A percentile compares a stretch with the other conserved stretches of the same genome.
Evolutionary conservation across 73 alveolate genomes (phyloP).

Genomic region (Paramecium sexaurelia): DNA sequence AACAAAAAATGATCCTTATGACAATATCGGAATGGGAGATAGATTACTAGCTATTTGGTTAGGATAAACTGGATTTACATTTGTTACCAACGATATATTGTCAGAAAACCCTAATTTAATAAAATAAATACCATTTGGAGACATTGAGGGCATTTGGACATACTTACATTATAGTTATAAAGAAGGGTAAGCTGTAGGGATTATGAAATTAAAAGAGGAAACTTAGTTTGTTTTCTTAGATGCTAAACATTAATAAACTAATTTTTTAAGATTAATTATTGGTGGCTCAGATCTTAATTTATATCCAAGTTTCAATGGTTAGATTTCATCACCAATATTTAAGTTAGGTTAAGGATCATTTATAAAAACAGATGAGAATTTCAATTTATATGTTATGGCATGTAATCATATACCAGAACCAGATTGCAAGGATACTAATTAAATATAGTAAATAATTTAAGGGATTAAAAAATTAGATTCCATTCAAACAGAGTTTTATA

Average conservation of each 20-base stretch:
- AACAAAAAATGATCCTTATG: conserved; percentile 42
- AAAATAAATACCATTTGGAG: background rate
- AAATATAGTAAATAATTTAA: background rate
- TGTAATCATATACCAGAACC: conserved; percentile 37
- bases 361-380: background rate
- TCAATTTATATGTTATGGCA: background rate
- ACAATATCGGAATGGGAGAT: conserved; percentile 22
- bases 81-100: background rate
- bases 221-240: background rate
- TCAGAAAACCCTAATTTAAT: conserved; percentile 1
- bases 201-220: background rate
- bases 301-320: conserved; percentile 49
- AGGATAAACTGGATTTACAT: conserved; percentile 12
- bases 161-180: conserved; percentile 24
- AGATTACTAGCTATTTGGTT: conserved; percentile 42
- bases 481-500: background rate
- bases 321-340: background rate
- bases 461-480: conserved; percentile 18
- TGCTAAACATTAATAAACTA: background rate
- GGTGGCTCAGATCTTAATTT: conserved; percentile 15
- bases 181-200: conserved; percentile 10
- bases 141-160: conserved; percentile 52
- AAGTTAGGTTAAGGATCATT: conserved; percentile 20
- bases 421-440: background rate
- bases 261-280: background rate